These are phyloP conservation scores for Raffaelea ambrosiae DNA, from an alignment of 2,329 filamentous ascomycete species.

Conservation along the genomic window DNA sequence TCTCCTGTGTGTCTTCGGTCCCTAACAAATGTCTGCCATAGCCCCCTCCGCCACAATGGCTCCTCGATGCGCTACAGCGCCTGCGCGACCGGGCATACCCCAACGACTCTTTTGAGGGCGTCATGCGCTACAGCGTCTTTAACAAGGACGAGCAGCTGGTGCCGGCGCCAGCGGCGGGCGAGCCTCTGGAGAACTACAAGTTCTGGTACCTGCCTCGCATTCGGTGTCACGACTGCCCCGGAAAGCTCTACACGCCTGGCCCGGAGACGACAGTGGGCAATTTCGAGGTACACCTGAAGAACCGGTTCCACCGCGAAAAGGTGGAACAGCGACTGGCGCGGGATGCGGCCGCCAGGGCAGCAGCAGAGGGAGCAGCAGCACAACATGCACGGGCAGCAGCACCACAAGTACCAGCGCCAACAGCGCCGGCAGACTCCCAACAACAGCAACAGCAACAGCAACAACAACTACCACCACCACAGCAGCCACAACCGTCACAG, in stretches of 20 bases:
- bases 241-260: conserved; percentile 87
- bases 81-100: conserved; percentile 63
- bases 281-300: conserved; percentile 88
- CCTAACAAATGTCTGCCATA: conserved; percentile 30
- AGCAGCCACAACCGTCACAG: neutral
- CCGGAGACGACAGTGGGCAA: conserved; percentile 79
- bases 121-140: conserved; percentile 84
- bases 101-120: conserved; percentile 75
- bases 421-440: neutral
- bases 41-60: conserved; percentile 84
- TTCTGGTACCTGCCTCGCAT: conserved; percentile 85
- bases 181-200: conserved; percentile 51
- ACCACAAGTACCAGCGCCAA: neutral
- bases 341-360: conserved; percentile 3
- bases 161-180: conserved; percentile 35
- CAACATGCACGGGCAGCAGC: neutral
- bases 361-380: neutral
- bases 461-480: neutral
- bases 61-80: conserved; percentile 61
- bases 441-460: neutral
- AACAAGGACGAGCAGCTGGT: conserved; percentile 63
- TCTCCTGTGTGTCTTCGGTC: conserved; percentile 3
- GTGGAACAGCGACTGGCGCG: conserved; percentile 46
- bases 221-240: conserved; percentile 83
- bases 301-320: conserved; percentile 67